Conservation (phyloP, 2,329 filamentous ascomycete species). For the Fusarium foetens region DNA sequence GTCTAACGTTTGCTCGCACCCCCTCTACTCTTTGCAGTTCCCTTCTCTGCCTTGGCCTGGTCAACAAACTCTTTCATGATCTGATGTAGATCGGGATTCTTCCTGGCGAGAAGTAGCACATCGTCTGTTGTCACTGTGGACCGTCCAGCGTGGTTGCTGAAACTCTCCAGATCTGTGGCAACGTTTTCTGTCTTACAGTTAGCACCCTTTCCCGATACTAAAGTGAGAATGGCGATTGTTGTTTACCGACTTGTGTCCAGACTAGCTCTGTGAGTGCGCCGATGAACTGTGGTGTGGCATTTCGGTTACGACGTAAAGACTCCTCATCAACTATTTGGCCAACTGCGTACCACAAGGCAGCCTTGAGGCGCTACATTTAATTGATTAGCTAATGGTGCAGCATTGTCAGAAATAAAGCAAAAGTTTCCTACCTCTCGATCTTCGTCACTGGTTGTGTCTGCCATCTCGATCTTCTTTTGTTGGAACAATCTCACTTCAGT, state of each 20-base stretch:
- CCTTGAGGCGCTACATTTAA: conserved; percentile 75
- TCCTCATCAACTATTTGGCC: conserved; percentile 92
- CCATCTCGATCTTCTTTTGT: conserved; percentile 42
- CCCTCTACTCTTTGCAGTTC: conserved; percentile 38
- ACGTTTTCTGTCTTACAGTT: conserved; percentile 59
- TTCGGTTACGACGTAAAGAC: conserved; percentile 69
- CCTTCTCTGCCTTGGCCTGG: conserved; percentile 59
- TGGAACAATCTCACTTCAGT: not conserved
- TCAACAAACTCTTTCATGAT: conserved; percentile 79
- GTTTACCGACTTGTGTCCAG: conserved; percentile 82
- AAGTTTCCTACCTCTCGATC: conserved; percentile 50
- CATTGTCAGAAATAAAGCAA: not conserved
- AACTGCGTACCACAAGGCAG: conserved; percentile 84
- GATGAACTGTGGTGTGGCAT: conserved; percentile 92
- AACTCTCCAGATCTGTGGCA: conserved; percentile 65
- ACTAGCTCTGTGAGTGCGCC: conserved; percentile 86
- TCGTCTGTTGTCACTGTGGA: conserved; percentile 85
- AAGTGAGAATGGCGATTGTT: not conserved
- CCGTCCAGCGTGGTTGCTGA: conserved; percentile 80
- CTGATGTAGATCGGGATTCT: conserved; percentile 84
- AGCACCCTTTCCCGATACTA: not conserved
- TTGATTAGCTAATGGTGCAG: not conserved
- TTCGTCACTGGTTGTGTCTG: conserved; percentile 47
- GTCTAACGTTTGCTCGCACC: conserved; percentile 50
- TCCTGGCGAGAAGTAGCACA: conserved; percentile 84